phyloP scores from a whole-genome alignment of 1,139 yeast species.

The Casaregolazyma lundiana region DNA sequence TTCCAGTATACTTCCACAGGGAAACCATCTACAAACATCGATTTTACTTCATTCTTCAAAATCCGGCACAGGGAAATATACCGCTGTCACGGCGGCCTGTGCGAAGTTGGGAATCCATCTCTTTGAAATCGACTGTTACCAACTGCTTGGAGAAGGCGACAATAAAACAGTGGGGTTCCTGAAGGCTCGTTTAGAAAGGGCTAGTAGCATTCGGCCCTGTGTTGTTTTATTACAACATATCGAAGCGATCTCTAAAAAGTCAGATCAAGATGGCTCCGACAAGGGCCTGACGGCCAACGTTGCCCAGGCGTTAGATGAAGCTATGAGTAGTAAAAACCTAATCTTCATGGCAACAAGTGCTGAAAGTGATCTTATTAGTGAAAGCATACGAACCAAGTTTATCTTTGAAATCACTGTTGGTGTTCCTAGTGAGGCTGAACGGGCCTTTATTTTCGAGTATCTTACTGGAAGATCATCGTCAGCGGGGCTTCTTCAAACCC shows the following conservation, averaged over 20 bases:
- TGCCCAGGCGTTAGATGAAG: slow-evolving; percentile 54
- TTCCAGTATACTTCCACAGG: slow-evolving; percentile 35
- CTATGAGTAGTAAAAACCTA: slow-evolving; percentile 35
- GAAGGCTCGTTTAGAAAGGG: slow-evolving; percentile 69
- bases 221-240: slow-evolving; percentile 65
- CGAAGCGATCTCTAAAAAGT: slow-evolving; percentile 65
- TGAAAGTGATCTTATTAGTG: slow-evolving; percentile 68
- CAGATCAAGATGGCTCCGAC: slow-evolving; percentile 59
- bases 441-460: slow-evolving; percentile 57
- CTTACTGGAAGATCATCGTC: slow-evolving; percentile 22
- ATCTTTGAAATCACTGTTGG: slow-evolving; percentile 73
- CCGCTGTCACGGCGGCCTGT: slow-evolving; percentile 53
- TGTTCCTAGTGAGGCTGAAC: slow-evolving; percentile 76
- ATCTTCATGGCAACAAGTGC: slow-evolving; percentile 66
- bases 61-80: slow-evolving; percentile 76
- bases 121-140: slow-evolving; percentile 64
- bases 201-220: slow-evolving; percentile 41
- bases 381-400: slow-evolving; percentile 59
- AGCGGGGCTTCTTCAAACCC: slow-evolving; percentile 1
- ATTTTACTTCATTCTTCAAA: slow-evolving; percentile 64
- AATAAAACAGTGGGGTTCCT: slow-evolving; percentile 74
- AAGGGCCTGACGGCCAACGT: slow-evolving; percentile 57
- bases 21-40: slow-evolving; percentile 49
- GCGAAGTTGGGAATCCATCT: slow-evolving; percentile 62
- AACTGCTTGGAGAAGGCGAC: slow-evolving; percentile 55